Evolutionary conservation across 805 yeast species (phyloP).

Genomic region (Metschnikowia dekortorum): DNA sequence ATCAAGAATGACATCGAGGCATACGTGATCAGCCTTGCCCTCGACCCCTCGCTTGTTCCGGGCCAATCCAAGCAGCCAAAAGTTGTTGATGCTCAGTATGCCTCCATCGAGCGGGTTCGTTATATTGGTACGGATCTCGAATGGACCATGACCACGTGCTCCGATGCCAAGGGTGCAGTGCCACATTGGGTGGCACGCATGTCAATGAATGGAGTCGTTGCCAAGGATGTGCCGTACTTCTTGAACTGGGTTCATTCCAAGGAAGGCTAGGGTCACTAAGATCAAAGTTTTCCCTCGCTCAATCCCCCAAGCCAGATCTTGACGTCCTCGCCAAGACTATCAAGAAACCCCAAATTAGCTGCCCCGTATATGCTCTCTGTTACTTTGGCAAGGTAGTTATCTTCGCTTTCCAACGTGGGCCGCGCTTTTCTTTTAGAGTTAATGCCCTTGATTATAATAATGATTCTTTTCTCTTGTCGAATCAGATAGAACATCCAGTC

Average conservation of each 20-base stretch:
- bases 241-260: conserved; percentile 23
- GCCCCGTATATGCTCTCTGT: conserved; percentile 27
- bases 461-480: conserved; percentile 24
- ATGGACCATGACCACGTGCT: conserved; percentile 40
- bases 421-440: conserved; percentile 20
- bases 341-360: conserved; percentile 34
- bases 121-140: conserved; percentile 19
- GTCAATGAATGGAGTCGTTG: conserved; percentile 30
- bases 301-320: conserved; percentile 36
- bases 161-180: conserved; percentile 37
- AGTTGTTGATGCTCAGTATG: conserved; percentile 29
- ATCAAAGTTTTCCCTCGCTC: conserved; percentile 1
- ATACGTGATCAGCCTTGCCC: conserved; percentile 30
- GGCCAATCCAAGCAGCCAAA: conserved; percentile 8
- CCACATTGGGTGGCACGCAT: conserved; percentile 33
- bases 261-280: neutral
- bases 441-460: conserved; percentile 33
- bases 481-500: conserved; percentile 43
- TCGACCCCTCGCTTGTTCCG: conserved; percentile 25
- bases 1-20: conserved; percentile 18
- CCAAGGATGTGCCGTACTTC: conserved; percentile 39
- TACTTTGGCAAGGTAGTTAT: conserved; percentile 11
- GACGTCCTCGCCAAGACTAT: conserved; percentile 40
- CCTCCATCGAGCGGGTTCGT: conserved; percentile 33
- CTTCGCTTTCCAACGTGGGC: conserved; percentile 9